Evolutionary conservation across 2,329 filamentous ascomycete genomes (phyloP), one percentile per base, ranked within the genome.

Genomic region (Fusarium coffeatum): DNA sequence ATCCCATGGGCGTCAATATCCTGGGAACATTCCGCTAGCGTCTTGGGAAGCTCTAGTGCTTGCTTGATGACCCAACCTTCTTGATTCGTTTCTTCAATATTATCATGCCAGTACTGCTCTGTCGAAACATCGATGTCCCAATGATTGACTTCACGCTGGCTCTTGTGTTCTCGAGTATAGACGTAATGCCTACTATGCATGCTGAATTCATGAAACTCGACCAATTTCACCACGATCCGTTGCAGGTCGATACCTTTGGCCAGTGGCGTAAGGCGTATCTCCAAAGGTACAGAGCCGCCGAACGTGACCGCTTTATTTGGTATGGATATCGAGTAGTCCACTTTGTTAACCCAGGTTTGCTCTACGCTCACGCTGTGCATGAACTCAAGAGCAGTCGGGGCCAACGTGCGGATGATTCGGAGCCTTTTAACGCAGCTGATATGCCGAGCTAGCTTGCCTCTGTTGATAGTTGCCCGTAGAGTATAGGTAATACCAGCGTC

Each of bases 301-400:
- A 98, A 97, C 9, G 97, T 91, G 53, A 97, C 91, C 3, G 95
- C 95, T 81, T 97, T 98, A 74, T 93, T 94, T 1, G 95, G 95
- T 16, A 97, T 92, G 50, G 92, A 90, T 62, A 99, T 93, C 34
- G 93, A 94, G 81, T 98, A 98, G 78, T 97, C 93, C 72, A 98
- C 88, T 83, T 99, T 99, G 82, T 97, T 94, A 4, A 93, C 91
- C 96, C 96, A 99, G 64, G 97, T 92, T 76, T 98, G 97, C 79
- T 98, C 94, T 69, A 98, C 93, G 63, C 92, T 93, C 92, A 97
- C 95, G 46, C 93, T 90, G 79, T 98, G 92, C 55, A 92, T 86
- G 67, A 94, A 87, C 76, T 94, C 92, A 60, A 94, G 83, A 7
- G 92, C 90, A 45, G 88, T 89, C 8, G 91, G 86, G 55, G 92